These are phyloP conservation scores for Chondrus crispus DNA, from an alignment of 23 red algal species.

Conservation along the genomic window DNA sequence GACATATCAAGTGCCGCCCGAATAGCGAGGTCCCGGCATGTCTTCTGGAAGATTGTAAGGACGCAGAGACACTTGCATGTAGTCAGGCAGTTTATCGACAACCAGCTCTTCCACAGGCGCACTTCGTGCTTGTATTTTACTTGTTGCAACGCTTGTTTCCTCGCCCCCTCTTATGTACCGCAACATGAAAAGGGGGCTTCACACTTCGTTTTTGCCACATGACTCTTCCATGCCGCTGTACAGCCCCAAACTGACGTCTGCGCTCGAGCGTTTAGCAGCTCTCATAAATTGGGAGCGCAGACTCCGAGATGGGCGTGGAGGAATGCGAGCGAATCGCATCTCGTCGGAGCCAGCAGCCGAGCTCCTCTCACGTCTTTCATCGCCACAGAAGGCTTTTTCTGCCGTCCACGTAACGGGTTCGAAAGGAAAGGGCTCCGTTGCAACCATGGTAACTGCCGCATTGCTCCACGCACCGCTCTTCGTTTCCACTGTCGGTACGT, in stretches of 20 bases:
- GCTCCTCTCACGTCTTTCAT: slow-evolving; percentile 67
- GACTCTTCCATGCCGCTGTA: too few relatives aligned
- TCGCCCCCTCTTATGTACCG: neutral
- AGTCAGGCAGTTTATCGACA: too few relatives aligned
- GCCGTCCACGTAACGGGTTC: slow-evolving; percentile 92
- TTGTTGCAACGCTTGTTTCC: neutral
- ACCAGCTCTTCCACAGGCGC: too few relatives aligned
- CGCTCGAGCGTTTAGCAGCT: slow-evolving; percentile 65
- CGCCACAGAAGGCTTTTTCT: slow-evolving; percentile 56
- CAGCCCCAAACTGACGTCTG: neutral
- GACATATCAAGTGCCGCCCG: too few relatives aligned
- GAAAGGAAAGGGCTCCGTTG: slow-evolving; percentile 94
- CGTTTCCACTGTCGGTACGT: slow-evolving; percentile 45
- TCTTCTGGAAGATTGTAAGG: too few relatives aligned
- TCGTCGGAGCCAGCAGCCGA: slow-evolving; percentile 30
- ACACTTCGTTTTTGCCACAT: too few relatives aligned
- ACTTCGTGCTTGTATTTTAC: neutral
- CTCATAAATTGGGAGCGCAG: slow-evolving; percentile 92
- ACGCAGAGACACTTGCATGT: too few relatives aligned
- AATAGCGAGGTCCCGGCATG: too few relatives aligned
- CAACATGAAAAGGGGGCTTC: too few relatives aligned
- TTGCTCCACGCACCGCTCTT: slow-evolving; percentile 35
- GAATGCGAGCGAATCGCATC: slow-evolving; percentile 64
- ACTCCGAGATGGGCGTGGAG: neutral
- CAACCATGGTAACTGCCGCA: slow-evolving; percentile 57